Percentiles rank a stretch among this genome's conserved stretches.
Evolutionary conservation across 176 grass and related monocot genomes (phyloP).

Genomic region (Paspalum vaginatum): DNA sequence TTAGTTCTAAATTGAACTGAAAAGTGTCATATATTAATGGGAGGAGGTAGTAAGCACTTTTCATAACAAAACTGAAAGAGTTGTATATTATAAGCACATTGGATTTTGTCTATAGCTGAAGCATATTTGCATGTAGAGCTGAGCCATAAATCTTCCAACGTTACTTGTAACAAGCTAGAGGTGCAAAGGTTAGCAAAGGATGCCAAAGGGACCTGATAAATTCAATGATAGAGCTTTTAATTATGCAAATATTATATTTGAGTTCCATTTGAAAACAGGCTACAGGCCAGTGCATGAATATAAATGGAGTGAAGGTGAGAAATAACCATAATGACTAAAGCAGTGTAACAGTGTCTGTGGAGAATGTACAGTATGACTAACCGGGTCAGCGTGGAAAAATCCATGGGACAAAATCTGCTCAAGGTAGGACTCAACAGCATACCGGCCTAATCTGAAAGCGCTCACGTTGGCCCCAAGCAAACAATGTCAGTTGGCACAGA

Average conservation of each 20-base stretch:
- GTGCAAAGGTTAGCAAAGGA: slow-evolving; percentile 1
- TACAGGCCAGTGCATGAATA: slow-evolving; percentile 12
- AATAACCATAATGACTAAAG: slow-evolving; percentile 13
- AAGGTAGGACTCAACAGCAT: slow-evolving; percentile 96
- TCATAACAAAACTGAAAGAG: neutral
- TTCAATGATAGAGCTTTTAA: slow-evolving; percentile 26
- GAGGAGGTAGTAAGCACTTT: no score
- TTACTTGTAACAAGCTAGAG: neutral
- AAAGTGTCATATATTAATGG: no score
- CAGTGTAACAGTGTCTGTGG: slow-evolving; percentile 6
- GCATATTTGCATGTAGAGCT: neutral
- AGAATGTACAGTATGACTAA: slow-evolving; percentile 47
- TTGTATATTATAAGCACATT: neutral
- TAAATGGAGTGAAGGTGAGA: neutral
- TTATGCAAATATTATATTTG: slow-evolving; percentile 20
- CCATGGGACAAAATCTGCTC: slow-evolving; percentile 98
- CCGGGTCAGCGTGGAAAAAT: slow-evolving; percentile 99
- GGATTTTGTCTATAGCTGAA: slow-evolving; percentile 1
- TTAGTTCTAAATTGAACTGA: no score
- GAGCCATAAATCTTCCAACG: slow-evolving; percentile 1
- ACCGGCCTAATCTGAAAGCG: slow-evolving; percentile 81
- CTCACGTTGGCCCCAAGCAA: slow-evolving; percentile 31
- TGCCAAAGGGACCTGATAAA: slow-evolving; percentile 9
- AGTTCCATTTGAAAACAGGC: slow-evolving; percentile 18
- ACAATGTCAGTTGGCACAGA: slow-evolving; percentile 37